Conservation (phyloP, 352 stramenopile genomes). For the Globisporangium nagaii region DNA sequence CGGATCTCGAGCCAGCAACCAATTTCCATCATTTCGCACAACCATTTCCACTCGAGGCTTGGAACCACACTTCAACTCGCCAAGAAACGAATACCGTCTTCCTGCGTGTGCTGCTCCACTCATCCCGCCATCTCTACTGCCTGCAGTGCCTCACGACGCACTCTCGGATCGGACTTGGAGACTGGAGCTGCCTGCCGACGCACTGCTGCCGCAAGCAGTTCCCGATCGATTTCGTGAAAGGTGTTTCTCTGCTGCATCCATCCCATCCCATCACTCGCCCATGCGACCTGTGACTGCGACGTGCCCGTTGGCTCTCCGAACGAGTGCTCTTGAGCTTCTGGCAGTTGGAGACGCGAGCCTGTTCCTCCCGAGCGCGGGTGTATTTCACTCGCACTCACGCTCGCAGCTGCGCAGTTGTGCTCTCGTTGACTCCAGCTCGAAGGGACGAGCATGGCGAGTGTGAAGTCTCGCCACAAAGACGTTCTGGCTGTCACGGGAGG, state of each 20-base stretch:
- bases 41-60: too few relatives aligned
- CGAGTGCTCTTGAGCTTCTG: not conserved
- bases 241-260: not conserved
- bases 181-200: slow-evolving; percentile 27
- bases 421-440: too few relatives aligned
- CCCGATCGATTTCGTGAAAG: slow-evolving; percentile 4
- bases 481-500: not conserved
- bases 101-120: too few relatives aligned
- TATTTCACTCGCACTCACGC: too few relatives aligned
- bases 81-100: too few relatives aligned
- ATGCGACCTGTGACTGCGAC: not conserved
- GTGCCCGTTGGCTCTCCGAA: not conserved
- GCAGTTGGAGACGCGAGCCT: not conserved
- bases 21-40: too few relatives aligned
- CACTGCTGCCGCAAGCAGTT: slow-evolving; percentile 6
- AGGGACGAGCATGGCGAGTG: not conserved
- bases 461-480: not conserved
- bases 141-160: slow-evolving; percentile 40
- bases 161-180: slow-evolving; percentile 45
- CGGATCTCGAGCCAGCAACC: too few relatives aligned
- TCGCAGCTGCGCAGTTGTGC: too few relatives aligned
- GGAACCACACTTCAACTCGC: too few relatives aligned
- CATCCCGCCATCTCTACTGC: slow-evolving; percentile 67
- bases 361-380: too few relatives aligned
- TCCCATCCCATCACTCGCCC: not conserved